These are phyloP conservation scores for Xylariaceae sp. DNA, from an alignment of 2,329 filamentous ascomycete genomes.

Conservation along the genomic window DNA sequence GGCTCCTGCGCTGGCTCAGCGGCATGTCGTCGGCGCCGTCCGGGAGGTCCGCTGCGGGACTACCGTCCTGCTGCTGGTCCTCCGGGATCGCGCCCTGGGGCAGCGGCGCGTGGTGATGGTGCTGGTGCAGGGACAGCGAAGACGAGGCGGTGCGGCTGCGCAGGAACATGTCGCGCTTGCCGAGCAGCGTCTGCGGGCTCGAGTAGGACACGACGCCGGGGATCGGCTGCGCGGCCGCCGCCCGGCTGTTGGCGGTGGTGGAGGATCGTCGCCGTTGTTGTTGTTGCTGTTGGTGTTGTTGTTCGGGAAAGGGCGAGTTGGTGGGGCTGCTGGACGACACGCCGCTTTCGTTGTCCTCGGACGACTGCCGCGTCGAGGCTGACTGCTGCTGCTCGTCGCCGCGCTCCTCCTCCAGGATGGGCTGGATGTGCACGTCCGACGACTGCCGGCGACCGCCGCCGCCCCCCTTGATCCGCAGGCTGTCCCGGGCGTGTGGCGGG, in stretches of 20 bases:
- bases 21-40: slow-evolving; percentile 61
- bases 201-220: slow-evolving; percentile 43
- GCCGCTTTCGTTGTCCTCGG: slow-evolving; percentile 13
- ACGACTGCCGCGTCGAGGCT: slow-evolving; percentile 9
- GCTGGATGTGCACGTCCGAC: slow-evolving; percentile 21
- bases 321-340: slow-evolving; percentile 8
- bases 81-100: slow-evolving; percentile 20
- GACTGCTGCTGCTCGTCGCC: slow-evolving; percentile 11
- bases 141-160: slow-evolving; percentile 42
- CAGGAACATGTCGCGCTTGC: slow-evolving; percentile 46
- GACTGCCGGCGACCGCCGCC: slow-evolving; percentile 18
- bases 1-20: slow-evolving; percentile 56
- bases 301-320: slow-evolving; percentile 10
- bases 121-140: slow-evolving; percentile 19
- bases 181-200: slow-evolving; percentile 49
- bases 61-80: slow-evolving; percentile 29
- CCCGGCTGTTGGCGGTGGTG: slow-evolving; percentile 11
- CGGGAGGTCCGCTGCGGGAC: slow-evolving; percentile 17
- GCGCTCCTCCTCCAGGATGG: slow-evolving; percentile 39
- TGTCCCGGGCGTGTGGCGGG: neutral
- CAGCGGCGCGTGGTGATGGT: slow-evolving; percentile 20
- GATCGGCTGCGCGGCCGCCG: too few species aligned
- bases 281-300: too few species aligned
- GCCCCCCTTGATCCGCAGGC: slow-evolving; percentile 13
- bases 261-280: too few species aligned